These are phyloP conservation scores for Nakazawaea wickerhamii DNA, from an alignment of 805 yeast species.

Conservation along the genomic window DNA sequence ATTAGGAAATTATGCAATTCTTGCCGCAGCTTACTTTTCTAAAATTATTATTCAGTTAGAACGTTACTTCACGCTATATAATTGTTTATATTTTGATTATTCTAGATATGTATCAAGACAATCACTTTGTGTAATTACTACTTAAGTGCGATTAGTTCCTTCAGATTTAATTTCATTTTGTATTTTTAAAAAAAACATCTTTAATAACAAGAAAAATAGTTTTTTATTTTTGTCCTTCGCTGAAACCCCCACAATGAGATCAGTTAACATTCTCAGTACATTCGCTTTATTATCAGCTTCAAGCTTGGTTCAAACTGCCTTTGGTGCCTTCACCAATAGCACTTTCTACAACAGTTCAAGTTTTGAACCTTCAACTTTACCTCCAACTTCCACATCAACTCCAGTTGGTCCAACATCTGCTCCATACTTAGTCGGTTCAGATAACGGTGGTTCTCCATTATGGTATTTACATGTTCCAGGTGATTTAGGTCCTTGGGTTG, in stretches of 20 bases:
- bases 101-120: no score
- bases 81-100: no score
- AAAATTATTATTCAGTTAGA: no score
- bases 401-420: conserved; percentile 4
- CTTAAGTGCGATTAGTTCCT: no score
- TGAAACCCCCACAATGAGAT: conserved; percentile 2
- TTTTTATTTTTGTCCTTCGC: no score
- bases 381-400: conserved; percentile 1
- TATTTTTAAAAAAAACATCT: no score
- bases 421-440: conserved; percentile 9
- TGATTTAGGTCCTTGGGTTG: conserved; percentile 11
- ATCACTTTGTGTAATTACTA: no score
- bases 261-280: conserved; percentile 4
- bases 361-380: neutral
- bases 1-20: no score
- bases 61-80: no score
- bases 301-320: conserved; percentile 4
- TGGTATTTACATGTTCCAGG: conserved; percentile 13
- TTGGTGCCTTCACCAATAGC: conserved; percentile 9
- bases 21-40: no score
- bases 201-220: no score
- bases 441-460: conserved; percentile 11
- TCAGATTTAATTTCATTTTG: no score
- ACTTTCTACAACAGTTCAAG: neutral
- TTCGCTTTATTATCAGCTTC: conserved; percentile 11